These are phyloP conservation scores for Orbilia javanica DNA, from an alignment of 2,329 filamentous ascomycete species.

Conservation along the genomic window DNA sequence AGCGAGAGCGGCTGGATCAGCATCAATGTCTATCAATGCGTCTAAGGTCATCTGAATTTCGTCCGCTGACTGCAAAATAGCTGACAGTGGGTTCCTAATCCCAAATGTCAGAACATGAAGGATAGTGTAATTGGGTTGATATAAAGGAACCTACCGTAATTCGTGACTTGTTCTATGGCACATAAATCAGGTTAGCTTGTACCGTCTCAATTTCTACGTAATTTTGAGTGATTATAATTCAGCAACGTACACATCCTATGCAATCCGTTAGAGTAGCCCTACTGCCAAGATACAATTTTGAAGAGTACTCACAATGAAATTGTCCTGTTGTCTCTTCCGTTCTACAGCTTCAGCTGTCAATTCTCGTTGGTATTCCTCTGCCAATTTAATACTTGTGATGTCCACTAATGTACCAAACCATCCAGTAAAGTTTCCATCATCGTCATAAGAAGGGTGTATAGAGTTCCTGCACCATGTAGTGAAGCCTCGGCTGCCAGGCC, in stretches of 20 bases:
- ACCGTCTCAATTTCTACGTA: not conserved
- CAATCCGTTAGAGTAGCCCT: not conserved
- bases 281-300: not conserved
- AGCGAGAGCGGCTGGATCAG: constrained; percentile 62
- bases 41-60: constrained; percentile 70
- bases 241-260: constrained; percentile 44
- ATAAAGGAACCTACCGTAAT: constrained; percentile 23
- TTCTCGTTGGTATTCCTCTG: constrained; percentile 61
- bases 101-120: constrained; percentile 71
- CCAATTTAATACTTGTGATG: constrained; percentile 58
- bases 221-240: not conserved
- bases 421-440: constrained; percentile 53
- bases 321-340: constrained; percentile 78
- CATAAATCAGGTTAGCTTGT: not conserved
- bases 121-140: not conserved
- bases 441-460: constrained; percentile 51
- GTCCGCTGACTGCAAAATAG: constrained; percentile 81
- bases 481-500: constrained; percentile 44
- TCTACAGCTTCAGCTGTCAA: constrained; percentile 69
- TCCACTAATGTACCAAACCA: constrained; percentile 58
- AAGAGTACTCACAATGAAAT: constrained; percentile 81
- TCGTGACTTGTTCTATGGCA: constrained; percentile 45
- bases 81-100: constrained; percentile 79
- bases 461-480: constrained; percentile 53
- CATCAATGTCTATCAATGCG: constrained; percentile 63